Percentiles rank a stretch among this genome's conserved stretches.
These are phyloP conservation scores for Stromatinia cepivora DNA, from an alignment of 2,329 filamentous ascomycete genomes.

Conservation along the genomic window DNA sequence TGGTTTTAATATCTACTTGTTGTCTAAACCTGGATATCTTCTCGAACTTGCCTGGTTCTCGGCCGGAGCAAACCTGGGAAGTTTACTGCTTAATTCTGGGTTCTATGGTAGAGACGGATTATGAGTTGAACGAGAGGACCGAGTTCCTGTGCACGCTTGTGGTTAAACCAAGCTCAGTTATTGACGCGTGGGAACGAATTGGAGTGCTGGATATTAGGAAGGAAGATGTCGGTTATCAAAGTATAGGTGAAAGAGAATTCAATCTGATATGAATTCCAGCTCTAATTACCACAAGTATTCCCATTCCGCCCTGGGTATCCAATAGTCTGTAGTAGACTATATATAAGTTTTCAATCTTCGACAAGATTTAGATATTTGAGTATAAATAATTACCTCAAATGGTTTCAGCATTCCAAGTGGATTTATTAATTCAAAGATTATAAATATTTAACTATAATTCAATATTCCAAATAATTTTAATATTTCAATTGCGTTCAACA, in stretches of 20 bases:
- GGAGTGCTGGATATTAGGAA: conserved; percentile 5
- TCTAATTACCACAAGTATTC: neutral
- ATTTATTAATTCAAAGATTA: no score
- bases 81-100: neutral
- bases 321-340: no score
- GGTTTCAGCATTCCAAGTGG: no score
- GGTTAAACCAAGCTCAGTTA: neutral
- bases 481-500: no score
- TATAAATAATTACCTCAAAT: no score
- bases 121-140: neutral
- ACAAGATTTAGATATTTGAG: no score
- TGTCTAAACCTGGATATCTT: neutral
- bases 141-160: neutral
- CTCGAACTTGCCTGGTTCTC: neutral
- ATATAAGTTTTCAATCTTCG: neutral
- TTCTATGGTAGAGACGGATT: neutral
- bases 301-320: neutral
- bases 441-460: no score
- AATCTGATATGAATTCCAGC: neutral
- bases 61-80: neutral
- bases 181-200: neutral
- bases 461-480: no score
- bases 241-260: neutral
- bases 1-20: neutral
- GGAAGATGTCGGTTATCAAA: neutral